A percentile compares a stretch with the other conserved stretches of the same genome.
Conservation (phyloP, 2,329 filamentous ascomycete species). For the Aspergillus pseudoviridinutans region DNA sequence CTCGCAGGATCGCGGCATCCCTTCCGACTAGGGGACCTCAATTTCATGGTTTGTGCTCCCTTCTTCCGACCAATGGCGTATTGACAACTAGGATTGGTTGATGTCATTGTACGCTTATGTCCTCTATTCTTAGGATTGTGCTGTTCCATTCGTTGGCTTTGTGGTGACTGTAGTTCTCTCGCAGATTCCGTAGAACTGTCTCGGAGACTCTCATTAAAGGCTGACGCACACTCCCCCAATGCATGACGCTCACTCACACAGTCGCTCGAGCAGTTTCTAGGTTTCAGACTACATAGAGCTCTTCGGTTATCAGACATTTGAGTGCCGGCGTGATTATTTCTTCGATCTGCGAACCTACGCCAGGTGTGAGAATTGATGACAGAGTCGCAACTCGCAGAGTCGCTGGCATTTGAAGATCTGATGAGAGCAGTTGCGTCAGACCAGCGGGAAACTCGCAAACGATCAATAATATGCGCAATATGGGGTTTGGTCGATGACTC, state of each 20-base stretch:
- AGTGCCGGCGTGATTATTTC: slow-evolving; percentile 4
- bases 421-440: slow-evolving; percentile 7
- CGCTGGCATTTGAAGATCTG: slow-evolving; percentile 8
- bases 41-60: slow-evolving; percentile 8
- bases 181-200: slow-evolving; percentile 6
- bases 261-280: slow-evolving; percentile 9
- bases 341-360: slow-evolving; percentile 13
- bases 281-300: slow-evolving; percentile 14
- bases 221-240: neutral
- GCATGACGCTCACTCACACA: slow-evolving; percentile 2
- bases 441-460: slow-evolving; percentile 11
- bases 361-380: slow-evolving; percentile 15
- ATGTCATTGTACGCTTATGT: slow-evolving; percentile 4
- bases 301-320: neutral
- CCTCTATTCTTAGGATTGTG: slow-evolving; percentile 9
- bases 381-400: slow-evolving; percentile 8
- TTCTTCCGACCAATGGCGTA: slow-evolving; percentile 10
- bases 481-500: slow-evolving; percentile 3
- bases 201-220: slow-evolving; percentile 1
- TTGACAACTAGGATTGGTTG: slow-evolving; percentile 3
- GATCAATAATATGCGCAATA: slow-evolving; percentile 12
- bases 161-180: slow-evolving; percentile 9
- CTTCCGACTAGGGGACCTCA: slow-evolving; percentile 6
- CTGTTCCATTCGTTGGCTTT: slow-evolving; percentile 9
- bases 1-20: neutral